Evolutionary conservation across 495 filamentous ascomycete genomes (phyloP).

Genomic region (Aspergillus mulundensis): DNA sequence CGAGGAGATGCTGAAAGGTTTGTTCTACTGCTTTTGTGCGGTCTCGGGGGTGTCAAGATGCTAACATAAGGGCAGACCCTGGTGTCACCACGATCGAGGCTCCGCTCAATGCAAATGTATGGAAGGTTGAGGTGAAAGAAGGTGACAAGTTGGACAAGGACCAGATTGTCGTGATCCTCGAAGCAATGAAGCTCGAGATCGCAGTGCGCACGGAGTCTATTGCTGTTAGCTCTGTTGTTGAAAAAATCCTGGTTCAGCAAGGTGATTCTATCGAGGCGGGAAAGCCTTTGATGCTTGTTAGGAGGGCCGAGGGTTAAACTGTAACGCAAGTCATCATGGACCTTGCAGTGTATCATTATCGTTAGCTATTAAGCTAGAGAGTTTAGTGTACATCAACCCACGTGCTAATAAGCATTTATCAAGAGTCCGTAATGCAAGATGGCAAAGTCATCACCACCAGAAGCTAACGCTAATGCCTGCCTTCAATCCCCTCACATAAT

Average conservation of each 20-base stretch:
- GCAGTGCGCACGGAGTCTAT: background rate
- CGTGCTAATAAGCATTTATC: background rate
- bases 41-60: background rate
- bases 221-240: background rate
- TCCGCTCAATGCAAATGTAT: conserved; percentile 54
- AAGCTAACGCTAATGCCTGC: conserved; percentile 95
- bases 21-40: background rate
- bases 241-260: conserved; percentile 32
- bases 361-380: background rate
- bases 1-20: conserved; percentile 39
- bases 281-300: conserved; percentile 28
- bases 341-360: background rate
- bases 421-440: no score
- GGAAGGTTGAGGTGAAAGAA: conserved; percentile 50
- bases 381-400: background rate
- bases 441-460: conserved; percentile 86
- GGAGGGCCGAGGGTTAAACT: conserved; percentile 8
- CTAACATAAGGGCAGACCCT: conserved; percentile 28
- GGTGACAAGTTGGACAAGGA: conserved; percentile 33
- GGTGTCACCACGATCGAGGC: conserved; percentile 38
- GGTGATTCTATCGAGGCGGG: conserved; percentile 41
- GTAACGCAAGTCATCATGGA: background rate
- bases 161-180: conserved; percentile 40
- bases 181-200: conserved; percentile 55
- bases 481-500: conserved; percentile 84